Base-by-base conservation (phyloP, 2,329 filamentous ascomycete species). In the Pestalotiopsis sp. region DNA sequence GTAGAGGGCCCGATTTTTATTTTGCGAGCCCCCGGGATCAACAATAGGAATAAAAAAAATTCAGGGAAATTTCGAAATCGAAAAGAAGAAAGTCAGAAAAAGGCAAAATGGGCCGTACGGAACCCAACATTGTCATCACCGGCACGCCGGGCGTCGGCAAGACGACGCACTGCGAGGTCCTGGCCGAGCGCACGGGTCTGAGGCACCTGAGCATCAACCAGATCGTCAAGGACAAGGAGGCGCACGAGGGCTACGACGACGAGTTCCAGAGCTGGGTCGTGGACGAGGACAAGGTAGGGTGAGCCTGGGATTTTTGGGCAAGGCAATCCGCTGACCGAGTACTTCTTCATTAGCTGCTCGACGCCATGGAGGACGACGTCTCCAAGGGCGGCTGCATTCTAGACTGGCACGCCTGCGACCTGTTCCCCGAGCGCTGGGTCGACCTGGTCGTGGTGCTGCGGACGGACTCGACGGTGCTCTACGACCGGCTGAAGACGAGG, bases 381-480 rank as follows among this genome's bases (percentile, higher is more conserved):
- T 87, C 91, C 71, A 82, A 87, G 23, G 95, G 95, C 68, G 96
- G 96, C 23, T 93, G 90, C 80, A 90, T 99, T 74, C 92, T 99
- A 77, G 96, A 99, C 83, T 99, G 96, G 95, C 96, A 99, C 82
- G 95, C 95, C 2, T 98, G 95, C 83, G 96, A 98, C 76, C 83
- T 98, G 25, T 98, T 98, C 77, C 96, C 96, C 2, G 91, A 92
- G 78, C 92, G 92, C 77, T 97, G 95, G 93, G 92, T 99, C 77
- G 96, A 99, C 79, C 87, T 99, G 2, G 95, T 99, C 0, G 92
- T 98, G 4, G 96, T 99, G 67, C 81, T 99, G 71, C 87, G 96
- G 60, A 93, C 93, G 68, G 90, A 96, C 74, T 94, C 93, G 20
- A 89, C 88, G 23, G 84, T 92, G 14, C 87, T 97, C 2, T 98